A percentile compares a stretch with the other conserved stretches of the same genome.
Conservation (phyloP, 495 filamentous ascomycete genomes). For the Penicillium tannophilum region DNA sequence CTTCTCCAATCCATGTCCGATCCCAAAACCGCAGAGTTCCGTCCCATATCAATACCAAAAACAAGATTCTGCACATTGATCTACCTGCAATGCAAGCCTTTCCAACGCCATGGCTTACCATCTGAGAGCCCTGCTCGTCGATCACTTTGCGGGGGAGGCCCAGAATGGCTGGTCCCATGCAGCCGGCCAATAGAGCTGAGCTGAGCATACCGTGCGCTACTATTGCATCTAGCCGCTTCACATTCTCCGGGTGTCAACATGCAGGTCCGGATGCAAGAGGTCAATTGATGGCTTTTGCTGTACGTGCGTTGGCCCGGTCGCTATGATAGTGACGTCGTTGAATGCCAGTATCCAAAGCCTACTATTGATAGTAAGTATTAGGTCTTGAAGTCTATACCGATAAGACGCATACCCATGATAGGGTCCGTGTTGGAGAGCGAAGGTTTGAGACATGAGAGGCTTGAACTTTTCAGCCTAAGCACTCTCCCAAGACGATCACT, state of each 20-base stretch:
- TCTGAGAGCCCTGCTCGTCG: not conserved
- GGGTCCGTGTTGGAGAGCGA: not conserved
- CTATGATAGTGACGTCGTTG: not conserved
- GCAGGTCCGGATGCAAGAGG: slow-evolving; percentile 9
- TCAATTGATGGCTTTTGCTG: slow-evolving; percentile 6
- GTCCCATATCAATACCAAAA: not conserved
- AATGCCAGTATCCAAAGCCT: slow-evolving; percentile 9
- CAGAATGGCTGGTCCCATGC: slow-evolving; percentile 7
- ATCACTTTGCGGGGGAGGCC: slow-evolving; percentile 24
- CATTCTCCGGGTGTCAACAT: slow-evolving; percentile 18
- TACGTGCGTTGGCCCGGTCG: slow-evolving; percentile 6
- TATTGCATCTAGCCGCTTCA: slow-evolving; percentile 11
- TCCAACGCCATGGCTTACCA: slow-evolving; percentile 9
- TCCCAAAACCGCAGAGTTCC: slow-evolving; percentile 2
- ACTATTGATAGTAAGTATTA: not conserved
- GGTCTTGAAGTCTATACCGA: not conserved
- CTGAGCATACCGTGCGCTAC: slow-evolving; percentile 15
- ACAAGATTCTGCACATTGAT: slow-evolving; percentile 2
- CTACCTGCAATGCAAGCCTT: slow-evolving; percentile 17
- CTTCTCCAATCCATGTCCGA: slow-evolving; percentile 21
- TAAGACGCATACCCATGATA: slow-evolving; percentile 3
- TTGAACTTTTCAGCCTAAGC: too few relatives aligned
- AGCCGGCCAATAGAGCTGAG: slow-evolving; percentile 9
- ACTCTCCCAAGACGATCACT: too few relatives aligned
- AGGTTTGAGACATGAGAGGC: too few relatives aligned